These are phyloP conservation scores for Beauveria varroae DNA, from an alignment of 2,329 filamentous ascomycete genomes.

Conservation along the genomic window DNA sequence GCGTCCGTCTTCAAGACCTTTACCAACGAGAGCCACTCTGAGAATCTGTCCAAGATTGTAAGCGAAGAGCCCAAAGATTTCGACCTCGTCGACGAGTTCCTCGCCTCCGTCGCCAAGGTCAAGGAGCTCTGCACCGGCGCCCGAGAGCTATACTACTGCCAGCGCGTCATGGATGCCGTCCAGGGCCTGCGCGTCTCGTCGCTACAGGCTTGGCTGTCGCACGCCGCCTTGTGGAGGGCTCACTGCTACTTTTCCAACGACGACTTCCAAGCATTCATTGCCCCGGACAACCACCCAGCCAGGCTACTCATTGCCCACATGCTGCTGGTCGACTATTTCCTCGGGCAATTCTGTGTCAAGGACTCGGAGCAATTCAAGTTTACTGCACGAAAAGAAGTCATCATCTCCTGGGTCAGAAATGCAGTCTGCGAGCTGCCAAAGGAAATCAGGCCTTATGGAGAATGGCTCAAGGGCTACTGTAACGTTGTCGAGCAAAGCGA, in stretches of 20 bases:
- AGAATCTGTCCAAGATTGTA: slow-evolving; percentile 18
- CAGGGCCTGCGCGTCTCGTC: slow-evolving; percentile 13
- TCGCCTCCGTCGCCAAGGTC: slow-evolving; percentile 14
- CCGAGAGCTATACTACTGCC: slow-evolving; percentile 16
- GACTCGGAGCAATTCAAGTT: slow-evolving; percentile 17
- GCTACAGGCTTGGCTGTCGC: slow-evolving; percentile 17
- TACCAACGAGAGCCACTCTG: slow-evolving; percentile 20
- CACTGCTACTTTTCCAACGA: slow-evolving; percentile 18
- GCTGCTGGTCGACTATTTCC: slow-evolving; percentile 25
- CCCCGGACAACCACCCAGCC: slow-evolving; percentile 22
- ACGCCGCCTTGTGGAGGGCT: slow-evolving; percentile 17
- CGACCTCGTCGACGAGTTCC: slow-evolving; percentile 16
- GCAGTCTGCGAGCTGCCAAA: slow-evolving; percentile 16
- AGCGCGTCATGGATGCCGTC: slow-evolving; percentile 14
- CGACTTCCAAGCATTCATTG: slow-evolving; percentile 24
- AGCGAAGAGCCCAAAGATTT: slow-evolving; percentile 19
- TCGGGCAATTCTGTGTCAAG: slow-evolving; percentile 19
- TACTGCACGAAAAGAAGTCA: slow-evolving; percentile 17
- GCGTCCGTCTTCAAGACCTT: slow-evolving; percentile 19
- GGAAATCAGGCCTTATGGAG: slow-evolving; percentile 12
- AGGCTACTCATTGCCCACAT: slow-evolving; percentile 30
- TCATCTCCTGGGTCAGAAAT: slow-evolving; percentile 19
- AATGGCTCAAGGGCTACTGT: slow-evolving; percentile 19
- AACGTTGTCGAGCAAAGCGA: slow-evolving; percentile 17
- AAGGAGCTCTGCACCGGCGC: slow-evolving; percentile 15